Percentiles rank a stretch among this genome's conserved stretches.
These are phyloP conservation scores for Aspergillus sparsus DNA, from an alignment of 495 filamentous ascomycete species.

Conservation along the genomic window DNA sequence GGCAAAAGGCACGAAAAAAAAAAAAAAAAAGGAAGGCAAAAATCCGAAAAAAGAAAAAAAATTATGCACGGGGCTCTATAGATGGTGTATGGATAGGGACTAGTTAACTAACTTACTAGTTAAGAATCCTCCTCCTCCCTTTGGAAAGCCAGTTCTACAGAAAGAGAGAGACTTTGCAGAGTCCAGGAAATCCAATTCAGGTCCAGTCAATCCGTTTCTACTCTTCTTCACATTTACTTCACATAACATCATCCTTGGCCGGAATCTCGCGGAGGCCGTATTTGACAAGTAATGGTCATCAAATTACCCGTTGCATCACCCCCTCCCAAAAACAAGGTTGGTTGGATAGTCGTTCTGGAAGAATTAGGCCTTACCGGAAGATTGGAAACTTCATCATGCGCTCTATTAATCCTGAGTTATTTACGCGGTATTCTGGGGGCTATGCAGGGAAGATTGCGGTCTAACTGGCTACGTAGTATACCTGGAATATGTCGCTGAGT, in stretches of 20 bases:
- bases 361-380: not conserved
- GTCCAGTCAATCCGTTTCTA: not conserved
- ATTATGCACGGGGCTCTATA: not conserved
- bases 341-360: not conserved
- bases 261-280: constrained; percentile 22
- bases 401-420: too few relatives aligned
- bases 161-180: not conserved
- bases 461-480: not conserved
- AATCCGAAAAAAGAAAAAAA: not conserved
- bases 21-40: constrained; percentile 1
- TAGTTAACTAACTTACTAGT: not conserved
- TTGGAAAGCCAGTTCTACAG: not conserved
- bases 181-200: not conserved
- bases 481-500: not conserved
- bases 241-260: not conserved
- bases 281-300: not conserved
- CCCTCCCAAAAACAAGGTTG: not conserved
- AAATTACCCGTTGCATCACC: constrained; percentile 6
- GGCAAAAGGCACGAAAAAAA: not conserved
- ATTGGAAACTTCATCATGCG: not conserved
- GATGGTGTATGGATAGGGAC: not conserved
- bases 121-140: too few relatives aligned
- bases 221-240: constrained; percentile 12
- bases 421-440: too few relatives aligned
- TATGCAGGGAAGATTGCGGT: not conserved